A percentile compares a stretch with the other conserved stretches of the same genome.
phyloP scores from a whole-genome alignment of 139 green algal species.

The Nannochloris sp. region DNA sequence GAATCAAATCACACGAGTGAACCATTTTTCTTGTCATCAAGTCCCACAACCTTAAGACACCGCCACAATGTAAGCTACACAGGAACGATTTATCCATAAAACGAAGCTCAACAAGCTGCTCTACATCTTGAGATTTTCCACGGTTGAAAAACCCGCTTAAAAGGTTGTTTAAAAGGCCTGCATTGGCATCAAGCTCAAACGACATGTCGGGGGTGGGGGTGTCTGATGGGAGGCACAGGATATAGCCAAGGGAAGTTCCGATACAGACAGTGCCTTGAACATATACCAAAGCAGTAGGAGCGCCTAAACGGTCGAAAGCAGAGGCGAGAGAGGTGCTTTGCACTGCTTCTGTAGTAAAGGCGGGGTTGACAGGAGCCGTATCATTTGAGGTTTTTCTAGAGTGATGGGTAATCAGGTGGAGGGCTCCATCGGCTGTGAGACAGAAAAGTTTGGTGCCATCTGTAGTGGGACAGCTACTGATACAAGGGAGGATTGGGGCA shows the following conservation, averaged over 20 bases:
- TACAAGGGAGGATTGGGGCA: conserved; percentile 9
- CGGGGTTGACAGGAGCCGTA: not conserved
- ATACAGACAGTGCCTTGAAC: conserved; percentile 5
- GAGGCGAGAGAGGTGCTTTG: not conserved
- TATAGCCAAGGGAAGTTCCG: conserved; percentile 3
- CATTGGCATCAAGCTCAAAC: not conserved
- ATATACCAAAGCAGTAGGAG: conserved; percentile 7
- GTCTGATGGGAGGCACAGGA: conserved; percentile 8
- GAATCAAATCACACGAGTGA: conserved; percentile 9
- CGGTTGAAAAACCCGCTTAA: conserved; percentile 14
- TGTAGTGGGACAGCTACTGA: not conserved
- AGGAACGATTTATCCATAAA: not conserved
- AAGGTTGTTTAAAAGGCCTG: not conserved
- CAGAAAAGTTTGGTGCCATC: not conserved
- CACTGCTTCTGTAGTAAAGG: not conserved
- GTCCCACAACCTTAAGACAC: conserved; percentile 44
- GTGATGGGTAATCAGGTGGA: conserved; percentile 4
- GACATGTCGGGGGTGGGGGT: not conserved
- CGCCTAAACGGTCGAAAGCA: not conserved
- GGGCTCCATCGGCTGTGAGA: conserved; percentile 11
- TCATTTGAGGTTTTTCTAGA: not conserved
- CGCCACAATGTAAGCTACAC: conserved; percentile 7
- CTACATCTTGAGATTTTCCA: not conserved
- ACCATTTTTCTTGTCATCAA: conserved; percentile 10
- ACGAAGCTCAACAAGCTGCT: not conserved